Conservation (phyloP, 805 yeast genomes). For the Candida sphagnicola region DNA sequence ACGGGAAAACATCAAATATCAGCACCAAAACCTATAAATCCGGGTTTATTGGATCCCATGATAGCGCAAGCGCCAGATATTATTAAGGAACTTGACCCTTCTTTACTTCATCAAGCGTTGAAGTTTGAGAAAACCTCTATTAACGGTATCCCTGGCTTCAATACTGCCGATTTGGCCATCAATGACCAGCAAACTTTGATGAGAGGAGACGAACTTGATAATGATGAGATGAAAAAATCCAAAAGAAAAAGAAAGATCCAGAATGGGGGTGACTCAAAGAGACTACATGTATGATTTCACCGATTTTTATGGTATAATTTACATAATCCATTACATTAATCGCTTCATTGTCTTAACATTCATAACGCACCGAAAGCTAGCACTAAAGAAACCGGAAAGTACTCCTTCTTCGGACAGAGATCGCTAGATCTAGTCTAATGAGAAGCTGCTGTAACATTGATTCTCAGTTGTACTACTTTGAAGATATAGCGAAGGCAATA, state of each 20-base stretch:
- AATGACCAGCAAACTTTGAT: slow-evolving; percentile 42
- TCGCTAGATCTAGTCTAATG: too few species aligned
- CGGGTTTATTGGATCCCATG: slow-evolving; percentile 34
- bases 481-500: too few species aligned
- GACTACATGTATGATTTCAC: slow-evolving; percentile 27
- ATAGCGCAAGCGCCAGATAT: slow-evolving; percentile 39
- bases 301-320: not conserved
- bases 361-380: too few species aligned
- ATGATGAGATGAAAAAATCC: slow-evolving; percentile 30
- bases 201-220: slow-evolving; percentile 40
- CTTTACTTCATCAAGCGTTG: slow-evolving; percentile 46
- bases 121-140: slow-evolving; percentile 62
- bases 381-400: too few species aligned
- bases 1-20: slow-evolving; percentile 77
- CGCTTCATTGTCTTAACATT: too few species aligned
- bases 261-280: slow-evolving; percentile 30
- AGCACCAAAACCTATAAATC: slow-evolving; percentile 33
- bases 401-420: too few species aligned
- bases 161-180: slow-evolving; percentile 61
- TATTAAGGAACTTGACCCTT: slow-evolving; percentile 47
- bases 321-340: too few species aligned
- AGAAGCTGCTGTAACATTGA: too few species aligned
- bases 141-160: slow-evolving; percentile 76
- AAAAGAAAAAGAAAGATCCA: slow-evolving; percentile 38
- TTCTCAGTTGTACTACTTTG: too few species aligned